Evolutionary conservation across 2,329 filamentous ascomycete species (phyloP).

Genomic region (Mycogone perniciosa): DNA sequence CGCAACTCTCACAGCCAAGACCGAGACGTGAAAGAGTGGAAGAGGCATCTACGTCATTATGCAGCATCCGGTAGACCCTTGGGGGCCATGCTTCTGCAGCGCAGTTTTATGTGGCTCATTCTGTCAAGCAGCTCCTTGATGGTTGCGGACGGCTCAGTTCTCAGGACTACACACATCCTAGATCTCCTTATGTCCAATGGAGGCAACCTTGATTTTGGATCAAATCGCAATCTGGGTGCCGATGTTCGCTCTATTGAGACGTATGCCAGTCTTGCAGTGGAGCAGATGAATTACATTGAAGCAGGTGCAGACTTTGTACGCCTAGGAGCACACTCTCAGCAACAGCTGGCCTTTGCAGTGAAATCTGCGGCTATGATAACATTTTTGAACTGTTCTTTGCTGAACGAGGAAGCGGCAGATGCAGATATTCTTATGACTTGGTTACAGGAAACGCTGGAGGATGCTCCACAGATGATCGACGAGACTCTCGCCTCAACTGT

Average conservation of each 20-base stretch:
- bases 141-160: slow-evolving; percentile 53
- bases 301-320: slow-evolving; percentile 80
- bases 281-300: slow-evolving; percentile 82
- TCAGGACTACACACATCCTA: slow-evolving; percentile 60
- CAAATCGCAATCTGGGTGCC: slow-evolving; percentile 36
- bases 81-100: slow-evolving; percentile 84
- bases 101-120: slow-evolving; percentile 80
- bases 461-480: slow-evolving; percentile 77
- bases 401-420: slow-evolving; percentile 77
- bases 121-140: slow-evolving; percentile 72
- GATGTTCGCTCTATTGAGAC: slow-evolving; percentile 53
- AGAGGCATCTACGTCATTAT: slow-evolving; percentile 77
- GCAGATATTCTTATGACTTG: slow-evolving; percentile 72
- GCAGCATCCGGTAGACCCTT: slow-evolving; percentile 71
- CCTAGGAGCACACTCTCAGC: slow-evolving; percentile 79
- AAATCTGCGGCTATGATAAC: slow-evolving; percentile 77
- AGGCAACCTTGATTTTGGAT: slow-evolving; percentile 34
- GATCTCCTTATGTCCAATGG: slow-evolving; percentile 63
- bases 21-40: slow-evolving; percentile 73
- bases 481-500: slow-evolving; percentile 69
- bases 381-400: slow-evolving; percentile 76
- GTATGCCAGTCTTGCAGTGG: slow-evolving; percentile 66
- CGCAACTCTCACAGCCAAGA: slow-evolving; percentile 68
- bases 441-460: slow-evolving; percentile 76
- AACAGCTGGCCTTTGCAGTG: slow-evolving; percentile 76